Evolutionary conservation across 176 grass and related monocot species (phyloP).

Genomic region (Avena sativa): DNA sequence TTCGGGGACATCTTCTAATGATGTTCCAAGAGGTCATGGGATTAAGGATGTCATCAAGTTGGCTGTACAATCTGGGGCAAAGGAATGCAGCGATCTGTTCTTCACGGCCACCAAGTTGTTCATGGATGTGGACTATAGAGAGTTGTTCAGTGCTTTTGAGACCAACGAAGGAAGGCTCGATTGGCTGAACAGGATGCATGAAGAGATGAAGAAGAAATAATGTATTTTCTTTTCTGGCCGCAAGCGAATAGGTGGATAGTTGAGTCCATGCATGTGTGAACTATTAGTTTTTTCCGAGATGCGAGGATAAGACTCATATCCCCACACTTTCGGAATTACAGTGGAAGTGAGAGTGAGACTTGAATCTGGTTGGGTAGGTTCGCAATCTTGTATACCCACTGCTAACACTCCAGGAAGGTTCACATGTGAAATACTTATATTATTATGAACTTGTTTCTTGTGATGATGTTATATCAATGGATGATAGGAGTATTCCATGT

Average conservation of each 20-base stretch:
- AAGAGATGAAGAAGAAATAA: conserved; percentile 33
- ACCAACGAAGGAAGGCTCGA: conserved; percentile 21
- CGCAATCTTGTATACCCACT: not conserved
- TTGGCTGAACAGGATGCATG: conserved; percentile 26
- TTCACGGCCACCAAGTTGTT: conserved; percentile 24
- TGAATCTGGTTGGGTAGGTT: not conserved
- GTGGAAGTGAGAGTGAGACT: not conserved
- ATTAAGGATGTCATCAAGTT: conserved; percentile 28
- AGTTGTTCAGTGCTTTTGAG: conserved; percentile 25
- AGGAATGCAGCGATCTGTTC: conserved; percentile 24
- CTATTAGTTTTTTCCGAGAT: not conserved
- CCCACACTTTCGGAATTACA: not conserved
- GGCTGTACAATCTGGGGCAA: conserved; percentile 19
- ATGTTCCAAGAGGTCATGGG: conserved; percentile 25
- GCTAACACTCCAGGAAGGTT: not conserved
- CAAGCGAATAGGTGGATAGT: not conserved
- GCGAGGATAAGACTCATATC: not conserved
- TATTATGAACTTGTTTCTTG: conserved; percentile 13
- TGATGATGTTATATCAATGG: not conserved
- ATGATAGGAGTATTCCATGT: not conserved
- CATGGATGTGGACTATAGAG: conserved; percentile 27
- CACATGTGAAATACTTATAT: not conserved
- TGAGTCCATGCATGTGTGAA: not conserved
- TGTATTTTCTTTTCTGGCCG: not conserved
- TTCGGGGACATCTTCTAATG: not conserved